Evolutionary conservation across 371 early-diverging fungal species (phyloP), one percentile per base, ranked within the genome.

Genomic region (Mucor plumbeus): DNA sequence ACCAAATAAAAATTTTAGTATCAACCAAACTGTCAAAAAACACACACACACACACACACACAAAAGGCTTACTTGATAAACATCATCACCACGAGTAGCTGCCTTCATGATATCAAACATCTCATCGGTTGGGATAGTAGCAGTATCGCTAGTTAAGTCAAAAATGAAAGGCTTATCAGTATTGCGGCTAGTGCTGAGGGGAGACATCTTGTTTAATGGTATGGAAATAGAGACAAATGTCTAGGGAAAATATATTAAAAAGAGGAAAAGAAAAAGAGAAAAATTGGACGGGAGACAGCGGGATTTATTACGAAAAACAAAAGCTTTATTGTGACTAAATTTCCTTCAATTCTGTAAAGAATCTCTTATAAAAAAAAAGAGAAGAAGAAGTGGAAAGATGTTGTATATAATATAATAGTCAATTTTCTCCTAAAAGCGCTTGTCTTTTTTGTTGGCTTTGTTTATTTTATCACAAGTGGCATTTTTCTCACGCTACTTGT

Each of bases 21-120:
- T 38, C 39, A 15, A 41, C 14, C 53, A 31, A 13, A 53, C 13
- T 53, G 53, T 53, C 53, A 21, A 26, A 31, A 31, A n/a, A n/a
- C n/a, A n/a, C n/a, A n/a, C n/a, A n/a, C n/a, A n/a, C n/a, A n/a
- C n/a, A n/a, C n/a, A n/a, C n/a, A n/a, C n/a, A 36, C 17, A 54
- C 39, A 33, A 34, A 2, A 1, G 7, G 19, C 65, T 72, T 75
- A 89, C 94, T 40, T 81, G 84, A 63, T 85, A 94, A 5, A 96
- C 96, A 79, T 96, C 96, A 74, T 96, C 97, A 14, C 95, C 95
- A 15, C 91, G 87, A 0, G 85, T 81, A 4, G 94, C 90, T 8
- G 69, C 41, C 56, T 86, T 78, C 95, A 96, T 95, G 17, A 88
- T 85, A 7, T 87, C 81, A 65, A 90, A 88, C 96, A 97, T 96